Conservation (phyloP, 495 filamentous ascomycete species). For the Penicillium coffeae region DNA sequence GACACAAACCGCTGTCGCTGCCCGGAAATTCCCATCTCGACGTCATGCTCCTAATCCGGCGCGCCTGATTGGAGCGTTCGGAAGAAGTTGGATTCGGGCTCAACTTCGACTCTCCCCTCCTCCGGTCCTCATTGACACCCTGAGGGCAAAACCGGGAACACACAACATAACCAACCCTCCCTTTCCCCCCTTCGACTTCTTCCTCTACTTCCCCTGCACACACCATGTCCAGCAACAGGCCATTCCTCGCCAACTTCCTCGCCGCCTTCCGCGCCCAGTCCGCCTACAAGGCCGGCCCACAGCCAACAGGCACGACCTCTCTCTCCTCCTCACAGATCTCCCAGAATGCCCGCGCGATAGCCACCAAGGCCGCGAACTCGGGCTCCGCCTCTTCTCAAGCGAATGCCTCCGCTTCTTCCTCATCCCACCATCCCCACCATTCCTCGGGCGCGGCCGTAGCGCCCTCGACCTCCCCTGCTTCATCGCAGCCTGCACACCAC, state of each 20-base stretch:
- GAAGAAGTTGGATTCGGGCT: slow-evolving; percentile 16
- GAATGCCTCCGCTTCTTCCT: slow-evolving; percentile 9
- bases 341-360: slow-evolving; percentile 40
- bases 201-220: not conserved
- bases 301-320: slow-evolving; percentile 21
- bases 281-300: slow-evolving; percentile 42
- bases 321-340: slow-evolving; percentile 35
- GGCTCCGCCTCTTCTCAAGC: slow-evolving; percentile 5
- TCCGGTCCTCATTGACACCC: slow-evolving; percentile 3
- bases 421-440: slow-evolving; percentile 12
- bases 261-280: slow-evolving; percentile 72
- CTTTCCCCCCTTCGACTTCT: not conserved
- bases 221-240: slow-evolving; percentile 63
- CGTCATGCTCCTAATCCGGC: slow-evolving; percentile 25
- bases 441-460: slow-evolving; percentile 15
- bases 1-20: too few relatives aligned
- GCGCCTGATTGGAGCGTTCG: slow-evolving; percentile 18
- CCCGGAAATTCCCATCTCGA: slow-evolving; percentile 18
- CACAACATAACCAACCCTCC: too few relatives aligned
- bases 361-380: slow-evolving; percentile 33
- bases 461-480: slow-evolving; percentile 1
- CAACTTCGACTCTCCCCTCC: slow-evolving; percentile 1
- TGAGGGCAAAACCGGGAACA: not conserved
- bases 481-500: slow-evolving; percentile 20
- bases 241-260: slow-evolving; percentile 83